These are phyloP conservation scores for Skeletonema grethae DNA, from an alignment of 108 stramenopile species.

Conservation along the genomic window DNA sequence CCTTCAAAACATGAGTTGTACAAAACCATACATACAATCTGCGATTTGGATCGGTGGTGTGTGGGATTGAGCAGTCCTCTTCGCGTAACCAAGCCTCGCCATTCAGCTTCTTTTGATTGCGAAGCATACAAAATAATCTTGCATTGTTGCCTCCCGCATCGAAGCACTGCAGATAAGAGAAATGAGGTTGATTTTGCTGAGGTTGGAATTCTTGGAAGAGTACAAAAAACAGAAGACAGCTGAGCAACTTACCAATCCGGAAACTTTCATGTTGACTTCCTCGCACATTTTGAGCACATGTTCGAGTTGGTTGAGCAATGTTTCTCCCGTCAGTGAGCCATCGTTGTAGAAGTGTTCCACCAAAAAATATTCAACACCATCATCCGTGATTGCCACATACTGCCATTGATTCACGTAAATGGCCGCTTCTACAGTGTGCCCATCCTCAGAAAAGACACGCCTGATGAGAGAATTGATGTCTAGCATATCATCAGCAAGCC, in stretches of 20 bases:
- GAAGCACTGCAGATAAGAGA: not conserved
- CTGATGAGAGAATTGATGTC: slow-evolving; percentile 4
- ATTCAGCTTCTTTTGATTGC: not conserved
- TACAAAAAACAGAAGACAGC: not conserved
- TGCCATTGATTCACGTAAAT: slow-evolving; percentile 11
- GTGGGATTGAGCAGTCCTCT: not conserved
- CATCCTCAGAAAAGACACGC: slow-evolving; percentile 8
- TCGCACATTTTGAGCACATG: not conserved
- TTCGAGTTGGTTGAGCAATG: not conserved
- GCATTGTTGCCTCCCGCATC: not conserved
- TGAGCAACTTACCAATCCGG: not conserved
- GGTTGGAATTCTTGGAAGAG: not conserved
- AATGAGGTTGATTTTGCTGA: not conserved
- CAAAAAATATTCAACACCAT: not conserved
- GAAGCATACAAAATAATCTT: not conserved
- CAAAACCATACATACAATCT: not conserved
- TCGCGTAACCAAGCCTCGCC: not conserved
- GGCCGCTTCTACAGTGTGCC: slow-evolving; percentile 5
- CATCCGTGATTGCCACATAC: not conserved
- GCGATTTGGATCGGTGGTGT: not conserved
- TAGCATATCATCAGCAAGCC: slow-evolving; percentile 16
- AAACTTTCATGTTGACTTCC: not conserved
- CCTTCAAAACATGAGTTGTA: not conserved
- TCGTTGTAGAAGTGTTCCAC: not conserved
- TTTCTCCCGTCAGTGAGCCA: too few species aligned